Base-by-base conservation (phyloP, 2,329 filamentous ascomycete genomes). In the Phialophora expanda region DNA sequence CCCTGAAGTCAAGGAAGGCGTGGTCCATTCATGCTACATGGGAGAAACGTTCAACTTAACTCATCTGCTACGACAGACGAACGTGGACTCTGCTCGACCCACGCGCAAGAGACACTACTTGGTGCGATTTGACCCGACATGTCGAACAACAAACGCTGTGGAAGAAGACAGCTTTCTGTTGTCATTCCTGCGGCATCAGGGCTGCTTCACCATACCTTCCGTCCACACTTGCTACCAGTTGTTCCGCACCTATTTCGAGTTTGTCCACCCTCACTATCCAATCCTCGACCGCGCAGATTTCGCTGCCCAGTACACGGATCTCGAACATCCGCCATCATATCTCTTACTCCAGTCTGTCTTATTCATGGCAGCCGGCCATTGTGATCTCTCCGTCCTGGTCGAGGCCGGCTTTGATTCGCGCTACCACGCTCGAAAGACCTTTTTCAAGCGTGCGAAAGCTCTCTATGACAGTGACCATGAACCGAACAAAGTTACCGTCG, bases 381-480 rank as follows among this genome's bases (percentile, higher is more conserved):
- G 61, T 44, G 70, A 71, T 20, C 30, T 62, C 7, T 57, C 66
- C 8, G 38, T 67, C 7, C 57, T 68, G 5, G 41, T 48, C 3
- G 66, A 68, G 6, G 67, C 67, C 1, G 67, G 67, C 7, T 69
- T 69, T 44, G 41, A 60, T 22, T 67, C 64, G 22, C 65, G 72
- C 50, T 70, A 69, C 26, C 69, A 68, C 20, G 72, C 72, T 28
- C 67, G 69, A 54, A 71, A 68, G 50, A 69, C 68, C 1, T 70
- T 71, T 58, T 73, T 69, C 53, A 66, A 68, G n/a, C 69, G 72
- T 2, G 72, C 72, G n/a, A 72, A 73, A 55, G 68, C 69, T 12
- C 58, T 72, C 7, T 73, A 73, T 50, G 72, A 73, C 65, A 69
- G 66, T 8, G 71, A 73, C 41, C 70, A 72, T 38, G 72, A 73